phyloP scores from a whole-genome alignment of 805 yeast species.

The Cephaloascus albidus region DNA sequence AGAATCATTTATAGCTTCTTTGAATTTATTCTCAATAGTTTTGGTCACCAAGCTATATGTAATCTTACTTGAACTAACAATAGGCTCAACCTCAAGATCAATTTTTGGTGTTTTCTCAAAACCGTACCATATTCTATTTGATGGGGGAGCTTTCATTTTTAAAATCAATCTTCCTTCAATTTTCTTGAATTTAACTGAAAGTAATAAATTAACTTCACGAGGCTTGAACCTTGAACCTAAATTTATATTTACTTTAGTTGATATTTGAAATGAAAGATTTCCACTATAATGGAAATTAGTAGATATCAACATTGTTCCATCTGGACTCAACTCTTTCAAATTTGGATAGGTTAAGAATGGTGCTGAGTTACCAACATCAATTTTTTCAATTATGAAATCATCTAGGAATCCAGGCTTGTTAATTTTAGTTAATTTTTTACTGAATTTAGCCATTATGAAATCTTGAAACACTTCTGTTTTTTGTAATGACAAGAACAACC shows the following conservation, averaged over 20 bases:
- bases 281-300: slow-evolving; percentile 66
- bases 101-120: slow-evolving; percentile 73
- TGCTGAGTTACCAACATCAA: slow-evolving; percentile 71
- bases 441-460: slow-evolving; percentile 48
- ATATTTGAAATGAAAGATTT: slow-evolving; percentile 61
- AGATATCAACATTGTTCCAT: slow-evolving; percentile 61
- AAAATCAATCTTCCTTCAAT: slow-evolving; percentile 68
- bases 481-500: slow-evolving; percentile 71
- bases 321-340: slow-evolving; percentile 62
- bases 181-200: slow-evolving; percentile 59
- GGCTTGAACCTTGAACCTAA: slow-evolving; percentile 69
- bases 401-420: slow-evolving; percentile 85
- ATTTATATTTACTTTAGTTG: slow-evolving; percentile 71
- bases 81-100: slow-evolving; percentile 75
- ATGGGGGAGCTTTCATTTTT: slow-evolving; percentile 80
- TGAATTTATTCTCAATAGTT: slow-evolving; percentile 66
- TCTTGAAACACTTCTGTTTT: slow-evolving; percentile 58
- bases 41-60: slow-evolving; percentile 74
- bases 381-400: slow-evolving; percentile 63
- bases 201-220: slow-evolving; percentile 64
- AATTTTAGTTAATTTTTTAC: slow-evolving; percentile 66
- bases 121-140: slow-evolving; percentile 84
- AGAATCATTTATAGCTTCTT: slow-evolving; percentile 71
- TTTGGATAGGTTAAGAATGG: slow-evolving; percentile 74
- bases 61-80: slow-evolving; percentile 78